phyloP scores from a whole-genome alignment of 1,284 basidiomycete species.

The Sporisorium iseilematis-ciliati region DNA sequence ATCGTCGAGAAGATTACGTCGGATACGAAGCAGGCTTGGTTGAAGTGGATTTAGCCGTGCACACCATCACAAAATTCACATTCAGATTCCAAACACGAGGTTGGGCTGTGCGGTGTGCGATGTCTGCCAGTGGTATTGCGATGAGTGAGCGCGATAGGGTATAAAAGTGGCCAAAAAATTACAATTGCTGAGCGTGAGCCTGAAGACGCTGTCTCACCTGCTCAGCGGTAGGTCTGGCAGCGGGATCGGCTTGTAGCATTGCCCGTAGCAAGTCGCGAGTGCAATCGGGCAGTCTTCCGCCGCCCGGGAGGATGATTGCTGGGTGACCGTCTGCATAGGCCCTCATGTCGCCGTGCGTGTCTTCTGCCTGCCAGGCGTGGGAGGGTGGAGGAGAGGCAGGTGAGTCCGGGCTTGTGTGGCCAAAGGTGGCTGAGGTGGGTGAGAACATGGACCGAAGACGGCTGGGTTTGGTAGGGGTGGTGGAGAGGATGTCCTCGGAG shows the following conservation, averaged over 20 bases:
- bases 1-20: conserved; percentile 45
- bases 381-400: not conserved
- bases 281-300: conserved; percentile 60
- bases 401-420: conserved; percentile 4
- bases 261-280: conserved; percentile 57
- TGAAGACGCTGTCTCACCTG: conserved; percentile 40
- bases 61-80: not conserved
- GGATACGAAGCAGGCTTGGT: conserved; percentile 52
- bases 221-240: conserved; percentile 49
- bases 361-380: not conserved
- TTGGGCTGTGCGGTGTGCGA: not conserved
- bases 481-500: conserved; percentile 2
- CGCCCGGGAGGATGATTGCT: conserved; percentile 64
- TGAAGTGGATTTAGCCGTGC: conserved; percentile 40
- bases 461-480: conserved; percentile 17
- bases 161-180: not conserved
- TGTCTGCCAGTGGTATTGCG: not conserved
- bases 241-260: conserved; percentile 57
- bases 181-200: not conserved
- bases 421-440: conserved; percentile 7
- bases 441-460: conserved; percentile 28
- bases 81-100: not conserved
- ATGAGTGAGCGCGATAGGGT: not conserved
- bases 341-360: conserved; percentile 7
- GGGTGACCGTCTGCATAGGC: conserved; percentile 63